Evolutionary conservation across 352 stramenopile genomes (phyloP), one percentile per base, ranked within the genome.

Genomic region (Phytophthora colocasiae): DNA sequence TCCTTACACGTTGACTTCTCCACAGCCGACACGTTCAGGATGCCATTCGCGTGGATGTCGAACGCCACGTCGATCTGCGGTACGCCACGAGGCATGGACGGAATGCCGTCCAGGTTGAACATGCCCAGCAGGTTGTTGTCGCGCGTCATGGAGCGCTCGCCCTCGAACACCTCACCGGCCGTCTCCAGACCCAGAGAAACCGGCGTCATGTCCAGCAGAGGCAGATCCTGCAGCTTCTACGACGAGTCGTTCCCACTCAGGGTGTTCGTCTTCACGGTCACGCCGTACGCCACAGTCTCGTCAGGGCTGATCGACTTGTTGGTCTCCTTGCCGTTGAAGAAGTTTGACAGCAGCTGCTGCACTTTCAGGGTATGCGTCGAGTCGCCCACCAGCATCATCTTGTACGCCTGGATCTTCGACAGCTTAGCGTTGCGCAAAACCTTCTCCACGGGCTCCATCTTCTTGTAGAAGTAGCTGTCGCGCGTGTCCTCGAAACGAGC

Each of bases 1-100:
- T 85, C 79, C 91, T 98, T 99, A 64, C n/a, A n/a, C 17, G 97
- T 99, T 68, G 90, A 97, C 89, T 99, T 90, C 66, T 90, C 81
- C 38, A 90, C 74, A 19, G 95, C 95, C 54, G 84, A 93, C 22
- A 98, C 95, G 73, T 98, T 97, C 62, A 98, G 76, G 76, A 98
- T 97, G 56, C 91, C 92, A 66, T 86, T 90, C 27, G 79, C 88
- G 66, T 97, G 90, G 64, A 97, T 90, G 52, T 96, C 83, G 66
- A 96, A 96, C 17, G 84, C 95, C 22, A 98, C 85, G 66, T 97
- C 82, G 32, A 97, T 92, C 69, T 96, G 84, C 8, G 89, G 86
- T 52, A 93, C 81, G 63, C 91, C 92, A 68, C 88, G 87, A 12
- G 90, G 89, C 82, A 93, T 93, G 26, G 88, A 87, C 45, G 90